A percentile compares a stretch with the other conserved stretches of the same genome.
phyloP scores from a whole-genome alignment of 2,329 filamentous ascomycete genomes.

The Diaporthe vexans region DNA sequence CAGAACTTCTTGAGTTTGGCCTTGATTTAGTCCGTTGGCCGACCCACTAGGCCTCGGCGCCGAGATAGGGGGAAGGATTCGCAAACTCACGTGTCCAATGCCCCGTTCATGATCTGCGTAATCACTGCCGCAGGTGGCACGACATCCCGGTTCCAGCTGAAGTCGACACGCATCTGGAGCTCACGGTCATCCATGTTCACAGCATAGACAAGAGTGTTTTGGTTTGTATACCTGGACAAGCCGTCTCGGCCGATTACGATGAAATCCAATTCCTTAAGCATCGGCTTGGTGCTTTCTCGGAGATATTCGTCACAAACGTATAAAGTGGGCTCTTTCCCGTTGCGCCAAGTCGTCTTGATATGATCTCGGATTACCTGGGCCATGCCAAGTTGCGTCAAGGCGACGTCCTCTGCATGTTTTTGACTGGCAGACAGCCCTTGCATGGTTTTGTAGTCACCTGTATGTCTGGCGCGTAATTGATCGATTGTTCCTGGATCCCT shows the following conservation, averaged over 20 bases:
- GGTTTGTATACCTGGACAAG: not conserved
- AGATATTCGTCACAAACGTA: not conserved
- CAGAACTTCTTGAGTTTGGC: no score
- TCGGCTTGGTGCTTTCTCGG: not conserved
- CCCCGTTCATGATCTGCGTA: not conserved
- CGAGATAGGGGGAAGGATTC: not conserved
- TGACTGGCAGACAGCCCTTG: not conserved
- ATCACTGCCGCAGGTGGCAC: not conserved
- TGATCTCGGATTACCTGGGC: not conserved
- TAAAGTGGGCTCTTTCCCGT: not conserved
- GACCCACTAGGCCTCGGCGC: not conserved
- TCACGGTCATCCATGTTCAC: not conserved
- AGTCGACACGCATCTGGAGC: not conserved
- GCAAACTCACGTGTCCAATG: not conserved
- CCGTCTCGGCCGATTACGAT: not conserved
- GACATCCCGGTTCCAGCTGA: not conserved
- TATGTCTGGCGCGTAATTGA: not conserved
- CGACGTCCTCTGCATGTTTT: not conserved
- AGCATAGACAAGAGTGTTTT: not conserved
- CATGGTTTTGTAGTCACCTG: not conserved
- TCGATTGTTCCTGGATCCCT: not conserved
- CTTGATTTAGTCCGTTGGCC: no score
- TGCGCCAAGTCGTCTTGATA: not conserved
- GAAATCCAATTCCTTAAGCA: not conserved
- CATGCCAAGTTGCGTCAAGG: not conserved